Conservation (phyloP, 2,329 filamentous ascomycete genomes). For the Nemania sp. region DNA sequence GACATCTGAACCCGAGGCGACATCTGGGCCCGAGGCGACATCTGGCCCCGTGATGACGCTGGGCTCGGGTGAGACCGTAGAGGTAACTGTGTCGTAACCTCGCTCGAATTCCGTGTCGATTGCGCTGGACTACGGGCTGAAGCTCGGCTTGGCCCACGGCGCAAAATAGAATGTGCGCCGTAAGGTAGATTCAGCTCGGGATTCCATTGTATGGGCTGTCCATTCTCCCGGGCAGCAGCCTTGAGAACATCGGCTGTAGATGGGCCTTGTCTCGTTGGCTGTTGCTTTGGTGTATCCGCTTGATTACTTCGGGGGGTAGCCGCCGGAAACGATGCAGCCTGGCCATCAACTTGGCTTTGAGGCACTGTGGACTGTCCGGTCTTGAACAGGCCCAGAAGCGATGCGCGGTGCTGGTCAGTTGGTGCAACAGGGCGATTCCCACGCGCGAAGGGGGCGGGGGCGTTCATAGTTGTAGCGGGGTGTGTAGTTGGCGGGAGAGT, state of each 20-base stretch:
- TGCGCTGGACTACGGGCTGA: constrained; percentile 29
- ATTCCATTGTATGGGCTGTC: constrained; percentile 42
- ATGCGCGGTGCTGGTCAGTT: constrained; percentile 51
- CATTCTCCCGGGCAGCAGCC: constrained; percentile 38
- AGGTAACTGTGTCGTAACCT: constrained; percentile 22
- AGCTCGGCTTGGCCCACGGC: constrained; percentile 36
- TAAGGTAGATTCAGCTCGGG: constrained; percentile 47
- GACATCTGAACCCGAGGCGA: constrained; percentile 27
- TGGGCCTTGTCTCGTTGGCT: constrained; percentile 23
- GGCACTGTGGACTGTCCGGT: constrained; percentile 41
- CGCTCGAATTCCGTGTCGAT: constrained; percentile 25
- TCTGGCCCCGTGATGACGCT: constrained; percentile 23
- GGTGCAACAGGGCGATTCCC: constrained; percentile 26
- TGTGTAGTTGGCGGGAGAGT: constrained; percentile 18
- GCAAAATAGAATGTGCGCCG: constrained; percentile 46
- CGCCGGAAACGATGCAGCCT: constrained; percentile 13
- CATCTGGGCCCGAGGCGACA: constrained; percentile 25
- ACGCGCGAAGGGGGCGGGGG: constrained; percentile 24
- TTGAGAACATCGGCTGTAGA: constrained; percentile 38
- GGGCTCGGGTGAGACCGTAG: constrained; percentile 31
- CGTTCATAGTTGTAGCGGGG: constrained; percentile 19
- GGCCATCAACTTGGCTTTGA: constrained; percentile 30
- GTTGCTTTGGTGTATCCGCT: constrained; percentile 28
- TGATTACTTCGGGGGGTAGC: constrained; percentile 16
- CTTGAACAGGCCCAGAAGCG: constrained; percentile 60